Base-by-base conservation (phyloP, 2,329 filamentous ascomycete genomes). In the Colletotrichum gigasporum region DNA sequence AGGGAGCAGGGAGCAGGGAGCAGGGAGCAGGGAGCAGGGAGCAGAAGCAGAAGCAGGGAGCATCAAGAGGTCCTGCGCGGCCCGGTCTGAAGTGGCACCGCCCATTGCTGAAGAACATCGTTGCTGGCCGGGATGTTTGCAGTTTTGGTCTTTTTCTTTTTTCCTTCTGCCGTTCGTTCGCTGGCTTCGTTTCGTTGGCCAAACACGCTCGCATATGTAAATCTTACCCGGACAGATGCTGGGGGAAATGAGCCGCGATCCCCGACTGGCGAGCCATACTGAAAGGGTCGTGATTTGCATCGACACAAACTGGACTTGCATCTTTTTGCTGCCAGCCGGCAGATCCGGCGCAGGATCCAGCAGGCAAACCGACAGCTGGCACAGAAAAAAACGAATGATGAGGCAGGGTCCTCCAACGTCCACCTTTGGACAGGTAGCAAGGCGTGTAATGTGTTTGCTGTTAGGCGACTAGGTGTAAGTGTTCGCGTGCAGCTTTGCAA, bases 151-250 rank as follows among this genome's bases (percentile, higher is more conserved):
- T n/a, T 34, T 54, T 54, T 56, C 12, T 20, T 45, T 45, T 44
- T 42, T 47, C 20, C 18, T 0, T 24, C 24, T 26, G 12, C 18
- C 22, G 39, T 54, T 37, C 60, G 39, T 55, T 55, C 52, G 47
- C 32, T n/a, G n/a, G n/a, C n/a, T n/a, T n/a, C 10, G 16, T 50
- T 45, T 57, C 52, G 52, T 57, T 58, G 54, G 60, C 61, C 61
- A 64, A 61, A 61, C 61, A 42, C 53, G n/a, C 16, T n/a, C 47
- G 41, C 50, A 28, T 18, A 41, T 28, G 34, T 53, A 53, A 32
- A 51, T 24, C n/a, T 51, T 26, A 35, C 26, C 45, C 45, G 56
- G 45, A 7, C 26, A 32, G 50, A 32, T 28, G 4, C 22, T 32
- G 5, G 18, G 14, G 34, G 44, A 45, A 28, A 44, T 52, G 47